Base-by-base conservation (phyloP, 345 rosid genomes). In the Ailanthus altissimus region DNA sequence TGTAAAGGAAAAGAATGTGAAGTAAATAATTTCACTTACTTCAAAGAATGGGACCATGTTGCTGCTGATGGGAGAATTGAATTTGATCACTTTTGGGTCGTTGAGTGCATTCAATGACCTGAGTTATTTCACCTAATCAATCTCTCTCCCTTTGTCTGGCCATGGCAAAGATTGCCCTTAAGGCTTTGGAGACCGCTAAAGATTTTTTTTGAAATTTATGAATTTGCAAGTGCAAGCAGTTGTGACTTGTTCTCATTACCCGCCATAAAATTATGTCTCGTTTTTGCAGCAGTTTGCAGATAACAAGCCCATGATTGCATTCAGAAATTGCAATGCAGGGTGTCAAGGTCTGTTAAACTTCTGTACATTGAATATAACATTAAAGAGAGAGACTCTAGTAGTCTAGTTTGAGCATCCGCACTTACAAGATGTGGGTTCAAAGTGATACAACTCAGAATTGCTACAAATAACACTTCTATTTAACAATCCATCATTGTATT, bases 51-150 rank as follows among this genome's bases (percentile, higher is more conserved):
- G 97, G 91, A 86, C 91, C 96, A 73, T 77, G 72, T 70, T 67
- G 56, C 51, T 54, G 14, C 11, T 79, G 80, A 70, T 77, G 75
- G 73, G 77, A 80, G 79, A 78, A 92, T 89, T 92, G 60, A 91
- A 87, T 86, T 65, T 23, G 74, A 67, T 83, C 72, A 70, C 83
- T 86, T 82, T 80, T 25, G 81, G 77, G 93, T 91, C 66, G 93
- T 83, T 91, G 85, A 76, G 77, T 78, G 91, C 92, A 91, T 90
- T 94, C 82, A 92, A 81, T 91, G 82, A 15, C 25, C 73, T 28
- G 49, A 87, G 82, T 87, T 83, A 87, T 67, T 80, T 81, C 85
- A 21, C 49, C 85, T 80, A 75, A 75, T 59, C 69, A 75, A 50
- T 67, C 63, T 56, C 20, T 65, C 77, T 57, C 45, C 72, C 45